Percentiles rank a stretch among this genome's conserved stretches.
These are phyloP conservation scores for Neurospora sp. DNA, from an alignment of 495 filamentous ascomycete genomes.

Conservation along the genomic window DNA sequence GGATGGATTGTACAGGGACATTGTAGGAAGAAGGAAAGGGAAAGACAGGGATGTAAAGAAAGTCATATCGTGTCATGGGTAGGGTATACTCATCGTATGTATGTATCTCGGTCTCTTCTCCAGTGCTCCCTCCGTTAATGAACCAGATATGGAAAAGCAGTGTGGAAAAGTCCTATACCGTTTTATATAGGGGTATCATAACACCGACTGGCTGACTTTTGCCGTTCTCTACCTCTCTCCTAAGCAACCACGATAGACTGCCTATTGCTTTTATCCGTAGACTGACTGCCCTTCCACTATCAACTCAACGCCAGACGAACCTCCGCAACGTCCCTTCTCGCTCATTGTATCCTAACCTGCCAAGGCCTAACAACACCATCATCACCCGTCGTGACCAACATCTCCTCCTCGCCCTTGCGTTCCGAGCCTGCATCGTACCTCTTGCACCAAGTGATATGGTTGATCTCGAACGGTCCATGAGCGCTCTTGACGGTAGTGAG, in stretches of 20 bases:
- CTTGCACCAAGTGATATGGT: conserved; percentile 74
- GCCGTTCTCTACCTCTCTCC: background rate
- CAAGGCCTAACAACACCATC: conserved; percentile 70
- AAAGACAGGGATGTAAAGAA: too few species aligned
- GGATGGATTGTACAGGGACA: background rate
- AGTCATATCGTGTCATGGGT: background rate
- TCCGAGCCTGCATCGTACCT: conserved; percentile 44
- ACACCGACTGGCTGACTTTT: background rate
- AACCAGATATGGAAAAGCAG: background rate
- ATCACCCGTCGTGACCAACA: conserved; percentile 70
- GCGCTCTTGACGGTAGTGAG: conserved; percentile 54
- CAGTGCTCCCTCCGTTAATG: background rate
- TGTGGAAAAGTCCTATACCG: background rate
- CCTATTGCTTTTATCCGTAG: background rate
- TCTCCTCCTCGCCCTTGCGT: conserved; percentile 49
- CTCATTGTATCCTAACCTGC: conserved; percentile 27
- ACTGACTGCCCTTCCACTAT: background rate
- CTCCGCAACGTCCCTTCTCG: background rate
- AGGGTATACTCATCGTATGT: background rate
- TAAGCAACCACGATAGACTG: background rate
- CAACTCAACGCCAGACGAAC: background rate
- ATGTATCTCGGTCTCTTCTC: background rate
- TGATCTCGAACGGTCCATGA: conserved; percentile 88
- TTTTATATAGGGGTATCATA: background rate
- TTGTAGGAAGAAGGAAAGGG: background rate